These are phyloP conservation scores for Agrocybe pediades DNA, from an alignment of 768 basidiomycete genomes.

Conservation along the genomic window DNA sequence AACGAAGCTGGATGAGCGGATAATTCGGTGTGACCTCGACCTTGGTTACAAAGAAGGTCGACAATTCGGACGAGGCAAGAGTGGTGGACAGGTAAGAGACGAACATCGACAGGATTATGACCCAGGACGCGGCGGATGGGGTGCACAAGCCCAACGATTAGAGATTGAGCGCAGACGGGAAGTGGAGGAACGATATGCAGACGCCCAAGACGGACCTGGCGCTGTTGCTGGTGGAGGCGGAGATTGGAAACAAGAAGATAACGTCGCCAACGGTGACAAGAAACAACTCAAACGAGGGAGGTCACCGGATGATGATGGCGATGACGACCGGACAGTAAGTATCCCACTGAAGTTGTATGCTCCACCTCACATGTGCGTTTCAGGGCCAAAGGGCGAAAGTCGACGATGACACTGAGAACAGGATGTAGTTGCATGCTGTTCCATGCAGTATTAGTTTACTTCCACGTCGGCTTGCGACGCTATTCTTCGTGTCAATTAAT, in stretches of 20 bases:
- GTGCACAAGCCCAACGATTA: slow-evolving; percentile 76
- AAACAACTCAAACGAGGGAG: slow-evolving; percentile 70
- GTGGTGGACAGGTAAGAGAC: slow-evolving; percentile 95
- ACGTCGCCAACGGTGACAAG: slow-evolving; percentile 29
- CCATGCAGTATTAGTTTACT: slow-evolving; percentile 23
- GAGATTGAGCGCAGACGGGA: slow-evolving; percentile 79
- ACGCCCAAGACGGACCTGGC: slow-evolving; percentile 76
- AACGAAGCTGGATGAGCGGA: slow-evolving; percentile 98
- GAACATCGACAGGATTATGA: slow-evolving; percentile 98
- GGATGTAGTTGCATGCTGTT: slow-evolving; percentile 51
- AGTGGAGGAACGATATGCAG: slow-evolving; percentile 85
- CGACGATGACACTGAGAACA: slow-evolving; percentile 70
- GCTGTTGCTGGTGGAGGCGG: slow-evolving; percentile 84
- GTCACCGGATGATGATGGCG: slow-evolving; percentile 76
- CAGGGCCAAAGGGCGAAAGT: slow-evolving; percentile 62
- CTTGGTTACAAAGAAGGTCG: slow-evolving; percentile 95
- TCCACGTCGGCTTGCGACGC: background rate
- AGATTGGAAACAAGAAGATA: slow-evolving; percentile 78
- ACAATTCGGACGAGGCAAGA: slow-evolving; percentile 97
- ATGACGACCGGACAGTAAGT: slow-evolving; percentile 53
- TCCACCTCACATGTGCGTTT: slow-evolving; percentile 3
- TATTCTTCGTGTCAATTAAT: background rate
- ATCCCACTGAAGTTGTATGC: background rate
- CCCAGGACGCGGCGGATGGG: slow-evolving; percentile 94
- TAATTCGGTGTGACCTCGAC: slow-evolving; percentile 97